phyloP scores from a whole-genome alignment of 2,329 filamentous ascomycete species.

The Sclerotinia glacialis region DNA sequence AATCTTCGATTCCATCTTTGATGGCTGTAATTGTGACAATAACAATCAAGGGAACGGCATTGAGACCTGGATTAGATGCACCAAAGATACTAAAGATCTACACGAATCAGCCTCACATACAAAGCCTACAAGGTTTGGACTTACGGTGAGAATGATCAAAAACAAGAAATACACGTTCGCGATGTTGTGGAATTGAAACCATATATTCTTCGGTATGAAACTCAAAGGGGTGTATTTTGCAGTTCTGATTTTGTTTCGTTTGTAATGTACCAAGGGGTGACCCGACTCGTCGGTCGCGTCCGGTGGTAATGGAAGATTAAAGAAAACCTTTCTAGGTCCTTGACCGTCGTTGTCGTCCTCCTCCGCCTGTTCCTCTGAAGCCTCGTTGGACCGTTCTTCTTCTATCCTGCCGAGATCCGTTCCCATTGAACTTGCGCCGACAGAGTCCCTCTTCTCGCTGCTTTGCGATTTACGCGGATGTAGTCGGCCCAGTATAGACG shows the following conservation, averaged over 20 bases:
- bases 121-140: conserved; percentile 41
- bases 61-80: conserved; percentile 82
- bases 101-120: conserved; percentile 29
- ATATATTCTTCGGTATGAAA: conserved; percentile 95
- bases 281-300: conserved; percentile 79
- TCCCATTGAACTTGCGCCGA: conserved; percentile 39
- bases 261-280: conserved; percentile 64
- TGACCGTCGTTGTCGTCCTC: conserved; percentile 43
- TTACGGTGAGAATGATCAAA: conserved; percentile 88
- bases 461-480: conserved; percentile 57
- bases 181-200: conserved; percentile 97
- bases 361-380: conserved; percentile 35
- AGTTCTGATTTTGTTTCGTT: conserved; percentile 94
- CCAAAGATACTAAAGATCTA: conserved; percentile 98
- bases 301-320: conserved; percentile 78
- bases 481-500: conserved; percentile 75
- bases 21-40: conserved; percentile 85
- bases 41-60: conserved; percentile 86
- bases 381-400: conserved; percentile 32
- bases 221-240: conserved; percentile 95
- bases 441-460: conserved; percentile 60
- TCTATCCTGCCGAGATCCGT: conserved; percentile 39
- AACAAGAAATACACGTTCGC: conserved; percentile 99
- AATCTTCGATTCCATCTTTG: conserved; percentile 96
- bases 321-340: conserved; percentile 64